phyloP scores from a whole-genome alignment of 345 rosid genomes.

The Populus deltoides region DNA sequence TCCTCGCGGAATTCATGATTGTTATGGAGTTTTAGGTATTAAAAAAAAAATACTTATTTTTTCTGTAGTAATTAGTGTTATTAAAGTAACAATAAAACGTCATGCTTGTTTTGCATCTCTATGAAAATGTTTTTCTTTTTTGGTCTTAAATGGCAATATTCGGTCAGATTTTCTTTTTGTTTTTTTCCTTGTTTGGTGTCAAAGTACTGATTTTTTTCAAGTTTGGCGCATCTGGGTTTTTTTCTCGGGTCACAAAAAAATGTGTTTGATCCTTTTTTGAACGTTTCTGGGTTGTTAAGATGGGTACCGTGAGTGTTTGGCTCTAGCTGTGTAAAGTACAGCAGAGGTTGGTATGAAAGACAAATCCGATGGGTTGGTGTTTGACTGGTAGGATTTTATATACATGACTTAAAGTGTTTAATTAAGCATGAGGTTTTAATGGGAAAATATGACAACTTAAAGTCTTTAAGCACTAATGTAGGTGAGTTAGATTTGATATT shows the following conservation, averaged over 20 bases:
- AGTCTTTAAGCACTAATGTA: neutral
- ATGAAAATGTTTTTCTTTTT: neutral
- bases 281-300: neutral
- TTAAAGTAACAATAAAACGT: neutral
- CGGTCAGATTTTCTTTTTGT: neutral
- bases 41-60: neutral
- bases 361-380: neutral
- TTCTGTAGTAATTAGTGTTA: neutral
- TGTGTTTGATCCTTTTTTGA: no score
- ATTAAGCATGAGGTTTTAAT: neutral
- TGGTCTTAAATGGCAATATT: neutral
- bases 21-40: conserved; percentile 75
- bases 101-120: neutral
- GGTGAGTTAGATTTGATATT: neutral
- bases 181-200: neutral
- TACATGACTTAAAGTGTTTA: neutral
- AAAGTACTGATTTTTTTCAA: neutral
- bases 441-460: neutral
- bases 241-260: neutral
- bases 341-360: neutral
- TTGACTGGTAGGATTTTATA: neutral
- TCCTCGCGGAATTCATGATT: conserved; percentile 56
- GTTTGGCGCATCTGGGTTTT: neutral
- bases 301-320: neutral
- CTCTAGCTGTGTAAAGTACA: neutral